These are phyloP conservation scores for Lentinus brumalis DNA, from an alignment of 768 basidiomycete species.

Conservation along the genomic window DNA sequence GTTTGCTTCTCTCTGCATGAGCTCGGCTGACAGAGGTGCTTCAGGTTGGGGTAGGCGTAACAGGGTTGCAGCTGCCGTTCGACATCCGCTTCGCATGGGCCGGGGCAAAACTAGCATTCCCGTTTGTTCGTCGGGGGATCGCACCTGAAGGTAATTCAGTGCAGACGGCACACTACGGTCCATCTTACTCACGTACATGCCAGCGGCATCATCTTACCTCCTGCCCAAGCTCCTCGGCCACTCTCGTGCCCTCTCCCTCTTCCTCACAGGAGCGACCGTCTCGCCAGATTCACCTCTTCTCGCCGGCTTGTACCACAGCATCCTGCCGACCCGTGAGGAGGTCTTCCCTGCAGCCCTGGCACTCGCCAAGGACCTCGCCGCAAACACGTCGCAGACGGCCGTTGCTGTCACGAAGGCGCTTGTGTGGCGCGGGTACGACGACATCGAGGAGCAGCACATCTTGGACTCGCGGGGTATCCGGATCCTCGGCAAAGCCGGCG, in stretches of 20 bases:
- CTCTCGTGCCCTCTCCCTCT: constrained; percentile 52
- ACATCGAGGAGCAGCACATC: constrained; percentile 55
- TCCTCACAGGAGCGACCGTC: constrained; percentile 49
- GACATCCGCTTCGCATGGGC: constrained; percentile 55
- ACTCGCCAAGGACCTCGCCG: constrained; percentile 53
- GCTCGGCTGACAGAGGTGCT: not conserved
- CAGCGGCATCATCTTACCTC: constrained; percentile 42
- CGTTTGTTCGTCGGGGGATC: constrained; percentile 53
- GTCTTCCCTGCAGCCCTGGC: constrained; percentile 55
- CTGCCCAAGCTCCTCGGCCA: constrained; percentile 57
- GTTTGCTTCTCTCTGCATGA: constrained; percentile 4
- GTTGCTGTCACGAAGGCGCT: constrained; percentile 54
- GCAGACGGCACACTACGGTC: not conserved
- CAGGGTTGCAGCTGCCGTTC: constrained; percentile 51
- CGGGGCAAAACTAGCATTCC: constrained; percentile 50
- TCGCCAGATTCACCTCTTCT: constrained; percentile 47
- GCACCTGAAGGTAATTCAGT: constrained; percentile 44
- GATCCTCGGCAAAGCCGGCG: constrained; percentile 39
- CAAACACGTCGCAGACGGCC: constrained; percentile 52
- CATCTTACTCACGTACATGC: not conserved
- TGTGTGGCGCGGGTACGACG: constrained; percentile 51
- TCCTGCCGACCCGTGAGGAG: constrained; percentile 49
- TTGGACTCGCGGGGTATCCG: constrained; percentile 52
- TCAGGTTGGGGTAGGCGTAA: constrained; percentile 52
- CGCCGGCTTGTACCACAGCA: constrained; percentile 46